Percentiles rank a stretch among this genome's conserved stretches.
Evolutionary conservation across 306 rosid genomes (phyloP).

Genomic region (Dicorynia guianensis): DNA sequence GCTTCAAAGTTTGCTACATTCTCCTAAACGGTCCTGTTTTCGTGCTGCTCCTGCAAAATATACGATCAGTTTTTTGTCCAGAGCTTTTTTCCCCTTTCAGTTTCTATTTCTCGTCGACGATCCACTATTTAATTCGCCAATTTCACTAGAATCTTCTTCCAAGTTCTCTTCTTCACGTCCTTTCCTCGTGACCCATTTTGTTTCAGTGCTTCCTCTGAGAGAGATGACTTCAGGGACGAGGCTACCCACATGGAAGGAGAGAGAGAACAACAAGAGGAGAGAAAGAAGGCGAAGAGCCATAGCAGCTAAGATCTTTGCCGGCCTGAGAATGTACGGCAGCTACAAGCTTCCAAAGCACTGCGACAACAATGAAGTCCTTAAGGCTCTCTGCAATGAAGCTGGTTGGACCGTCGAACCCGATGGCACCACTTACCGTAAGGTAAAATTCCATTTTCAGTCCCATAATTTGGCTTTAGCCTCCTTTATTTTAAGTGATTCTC

Average conservation of each 20-base stretch:
- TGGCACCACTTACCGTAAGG: slow-evolving; percentile 97
- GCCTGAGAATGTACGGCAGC: slow-evolving; percentile 91
- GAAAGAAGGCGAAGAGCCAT: slow-evolving; percentile 94
- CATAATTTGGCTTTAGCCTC: not conserved
- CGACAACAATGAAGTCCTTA: slow-evolving; percentile 95
- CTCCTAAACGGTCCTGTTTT: not conserved
- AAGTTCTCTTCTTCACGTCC: slow-evolving; percentile 22
- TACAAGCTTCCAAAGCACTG: slow-evolving; percentile 94
- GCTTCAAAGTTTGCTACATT: not conserved
- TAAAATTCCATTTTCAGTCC: slow-evolving; percentile 25
- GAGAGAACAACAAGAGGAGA: slow-evolving; percentile 94
- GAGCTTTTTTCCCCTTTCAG: not conserved
- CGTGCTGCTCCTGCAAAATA: not conserved
- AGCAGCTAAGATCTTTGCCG: slow-evolving; percentile 91
- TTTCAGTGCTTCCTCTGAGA: slow-evolving; percentile 9
- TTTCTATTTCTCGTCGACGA: not conserved
- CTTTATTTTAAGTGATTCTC: not conserved
- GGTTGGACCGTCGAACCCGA: slow-evolving; percentile 96
- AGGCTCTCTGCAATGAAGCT: slow-evolving; percentile 91
- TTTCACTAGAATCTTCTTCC: not conserved
- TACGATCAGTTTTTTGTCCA: not conserved
- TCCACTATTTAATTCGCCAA: not conserved
- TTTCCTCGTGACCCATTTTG: not conserved
- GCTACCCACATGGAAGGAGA: slow-evolving; percentile 94
- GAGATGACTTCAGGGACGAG: slow-evolving; percentile 86